These are phyloP conservation scores for Biscogniauxia mediterranea DNA, from an alignment of 2,329 filamentous ascomycete species.

Conservation along the genomic window DNA sequence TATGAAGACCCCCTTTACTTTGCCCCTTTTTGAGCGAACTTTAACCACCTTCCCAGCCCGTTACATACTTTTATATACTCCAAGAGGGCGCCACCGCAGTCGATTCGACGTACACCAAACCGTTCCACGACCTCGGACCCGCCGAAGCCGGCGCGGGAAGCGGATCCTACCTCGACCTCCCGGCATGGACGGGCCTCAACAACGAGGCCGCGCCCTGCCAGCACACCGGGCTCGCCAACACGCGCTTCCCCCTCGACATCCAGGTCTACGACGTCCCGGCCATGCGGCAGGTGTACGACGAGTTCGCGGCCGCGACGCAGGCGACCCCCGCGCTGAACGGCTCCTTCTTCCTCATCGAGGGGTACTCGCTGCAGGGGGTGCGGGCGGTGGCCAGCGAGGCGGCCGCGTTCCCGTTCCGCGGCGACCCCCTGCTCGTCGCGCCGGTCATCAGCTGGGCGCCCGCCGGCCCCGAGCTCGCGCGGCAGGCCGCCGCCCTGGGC, in stretches of 20 bases:
- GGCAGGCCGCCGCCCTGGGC: constrained; percentile 28
- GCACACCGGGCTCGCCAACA: constrained; percentile 18
- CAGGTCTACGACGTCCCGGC: constrained; percentile 34
- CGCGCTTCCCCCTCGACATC: constrained; percentile 23
- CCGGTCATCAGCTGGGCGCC: constrained; percentile 33
- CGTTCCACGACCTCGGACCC: constrained; percentile 42
- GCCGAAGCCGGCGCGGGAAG: constrained; percentile 28
- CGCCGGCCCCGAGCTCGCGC: constrained; percentile 21
- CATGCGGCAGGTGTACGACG: constrained; percentile 36
- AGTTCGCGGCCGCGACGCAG: constrained; percentile 35
- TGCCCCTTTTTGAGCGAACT: not conserved
- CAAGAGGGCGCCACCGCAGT: constrained; percentile 42
- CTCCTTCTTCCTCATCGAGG: constrained; percentile 25
- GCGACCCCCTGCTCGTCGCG: constrained; percentile 15
- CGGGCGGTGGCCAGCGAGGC: constrained; percentile 13
- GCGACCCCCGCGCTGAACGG: constrained; percentile 31
- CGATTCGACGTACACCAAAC: constrained; percentile 39
- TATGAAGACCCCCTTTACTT: not conserved
- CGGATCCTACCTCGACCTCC: constrained; percentile 47
- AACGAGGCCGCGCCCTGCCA: constrained; percentile 12
- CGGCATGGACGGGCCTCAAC: constrained; percentile 35
- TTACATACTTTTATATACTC: constrained; percentile 42
- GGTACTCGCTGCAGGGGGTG: constrained; percentile 19
- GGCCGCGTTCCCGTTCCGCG: constrained; percentile 21
- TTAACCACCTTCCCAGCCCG: constrained; percentile 28